Percentiles rank a stretch among this genome's conserved stretches.
phyloP scores from a whole-genome alignment of 805 yeast genomes.

The Kodamaea nitidulidarum region DNA sequence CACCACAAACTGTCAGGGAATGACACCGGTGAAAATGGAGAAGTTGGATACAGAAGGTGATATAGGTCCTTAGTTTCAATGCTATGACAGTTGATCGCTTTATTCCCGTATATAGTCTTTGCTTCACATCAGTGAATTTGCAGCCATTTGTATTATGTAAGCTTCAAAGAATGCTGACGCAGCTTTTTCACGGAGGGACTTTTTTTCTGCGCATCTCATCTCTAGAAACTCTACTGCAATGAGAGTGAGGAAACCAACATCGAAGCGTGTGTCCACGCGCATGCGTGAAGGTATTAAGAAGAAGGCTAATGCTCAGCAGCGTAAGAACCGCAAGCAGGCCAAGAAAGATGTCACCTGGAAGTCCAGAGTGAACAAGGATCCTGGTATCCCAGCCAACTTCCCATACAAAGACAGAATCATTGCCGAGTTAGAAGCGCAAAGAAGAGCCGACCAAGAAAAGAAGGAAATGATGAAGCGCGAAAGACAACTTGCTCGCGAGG shows the following conservation, averaged over 20 bases:
- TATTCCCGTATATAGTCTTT: too few species aligned
- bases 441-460: constrained; percentile 53
- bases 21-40: constrained; percentile 1
- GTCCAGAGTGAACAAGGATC: constrained; percentile 77
- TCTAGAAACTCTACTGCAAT: constrained; percentile 15
- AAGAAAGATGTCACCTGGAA: constrained; percentile 95
- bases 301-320: constrained; percentile 87
- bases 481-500: constrained; percentile 46
- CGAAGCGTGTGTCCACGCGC: constrained; percentile 88
- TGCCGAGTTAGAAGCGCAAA: constrained; percentile 61
- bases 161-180: neutral
- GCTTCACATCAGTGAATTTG: too few species aligned
- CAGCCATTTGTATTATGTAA: neutral
- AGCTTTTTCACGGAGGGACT: neutral
- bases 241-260: constrained; percentile 61
- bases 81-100: too few species aligned
- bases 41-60: neutral
- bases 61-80: too few species aligned
- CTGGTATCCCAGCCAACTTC: constrained; percentile 91
- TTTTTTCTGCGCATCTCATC: constrained; percentile 7
- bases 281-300: constrained; percentile 95
- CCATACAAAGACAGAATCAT: constrained; percentile 89
- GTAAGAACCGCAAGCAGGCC: constrained; percentile 75
- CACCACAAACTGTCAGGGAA: neutral
- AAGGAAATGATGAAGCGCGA: constrained; percentile 47